Base-by-base conservation (phyloP, 2,329 filamentous ascomycete genomes). In the Dothideomycetidae sp. region DNA sequence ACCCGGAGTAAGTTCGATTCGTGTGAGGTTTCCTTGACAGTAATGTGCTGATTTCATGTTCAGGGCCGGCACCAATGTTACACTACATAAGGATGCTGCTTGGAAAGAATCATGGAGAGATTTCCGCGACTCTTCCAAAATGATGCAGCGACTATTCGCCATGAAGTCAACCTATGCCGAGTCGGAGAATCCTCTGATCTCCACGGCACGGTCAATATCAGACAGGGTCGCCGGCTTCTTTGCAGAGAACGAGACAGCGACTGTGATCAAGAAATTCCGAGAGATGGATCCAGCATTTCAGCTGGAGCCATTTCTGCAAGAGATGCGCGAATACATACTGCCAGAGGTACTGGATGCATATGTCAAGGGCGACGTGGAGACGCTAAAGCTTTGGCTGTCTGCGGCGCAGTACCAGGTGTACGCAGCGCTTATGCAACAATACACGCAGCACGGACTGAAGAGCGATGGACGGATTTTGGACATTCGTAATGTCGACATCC, bases 51-150 rank as follows among this genome's bases (percentile, higher is more conserved):
- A 64, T 46, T 36, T 26, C 35, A 26, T 31, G 36, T 10, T 11
- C 48, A 94, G 90, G 41, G 90, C 90, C 42, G 90, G 90, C 42
- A 93, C 86, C 40, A 92, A 93, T 54, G 67, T 98, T 33, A 96
- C 88, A 1, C 58, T 98, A 1, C 90, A 98, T 69, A 98, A 98
- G 62, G 90, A 98, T 50, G 78, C 90, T 10, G 82, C 81, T 14
- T 96, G 88, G 84, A 94, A 93, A 63, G 88, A 96, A 59, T 84
- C 85, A n/a, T 98, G 90, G 90, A 75, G 79, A 51, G 81, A 90
- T 36, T 98, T 96, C 72, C 79, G 81, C 45, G 90, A 98, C 57
- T 76, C 75, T 46, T 93, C 79, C 61, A 84, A 80, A 49, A 62
- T 94, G 42, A 82, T 93, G 57, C 88, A 94, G 61, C 77, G 80